Evolutionary conservation across 2,329 filamentous ascomycete genomes (phyloP), one percentile per base, ranked within the genome.

Genomic region (Fusarium burgessii): DNA sequence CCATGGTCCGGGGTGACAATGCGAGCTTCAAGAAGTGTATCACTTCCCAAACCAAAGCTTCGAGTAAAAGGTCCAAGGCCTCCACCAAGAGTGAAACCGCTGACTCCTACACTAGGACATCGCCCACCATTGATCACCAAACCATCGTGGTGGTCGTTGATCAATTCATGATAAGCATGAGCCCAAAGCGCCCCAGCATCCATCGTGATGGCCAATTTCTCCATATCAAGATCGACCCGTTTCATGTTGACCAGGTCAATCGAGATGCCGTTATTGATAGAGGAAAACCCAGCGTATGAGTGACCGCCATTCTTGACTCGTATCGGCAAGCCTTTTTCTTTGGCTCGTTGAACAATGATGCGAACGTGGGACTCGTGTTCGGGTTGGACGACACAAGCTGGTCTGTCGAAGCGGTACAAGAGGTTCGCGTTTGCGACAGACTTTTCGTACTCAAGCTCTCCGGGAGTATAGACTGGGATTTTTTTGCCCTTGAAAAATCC

Each of bases 71-170:
- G 73, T 1, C 80, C 77, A 1, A 74, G 61, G 3, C 82, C 82
- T 9, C 80, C 81, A 1, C 81, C 81, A 1, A 82, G 72, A 3
- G 79, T 68, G 71, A 81, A 83, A 1, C 82, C 82, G 7, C 80
- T 74, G 3, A 83, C 73, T 8, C 82, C 82, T 1, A 83, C 82
- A 25, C 73, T 74, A 8, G 79, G 79, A 18, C 78, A 80, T 29
- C 77, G 72, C 0, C 80, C 78, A 10, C 80, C 79, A 33, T 79
- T 80, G 43, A 80, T 68, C 1, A 77, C 54, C 5, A 38, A 60
- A 1, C 74, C 68, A 11, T 80, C 50, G 0, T 70, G 58, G 2
- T 68, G 46, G 2, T 70, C 72, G 15, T 69, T 71, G 14, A 80
- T 71, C 1, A 81, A 56, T 6, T 61, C 29, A 52, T 77, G 76